Evolutionary conservation across 441 rosid genomes (phyloP).

Genomic region (Pelargonium citronellum): DNA sequence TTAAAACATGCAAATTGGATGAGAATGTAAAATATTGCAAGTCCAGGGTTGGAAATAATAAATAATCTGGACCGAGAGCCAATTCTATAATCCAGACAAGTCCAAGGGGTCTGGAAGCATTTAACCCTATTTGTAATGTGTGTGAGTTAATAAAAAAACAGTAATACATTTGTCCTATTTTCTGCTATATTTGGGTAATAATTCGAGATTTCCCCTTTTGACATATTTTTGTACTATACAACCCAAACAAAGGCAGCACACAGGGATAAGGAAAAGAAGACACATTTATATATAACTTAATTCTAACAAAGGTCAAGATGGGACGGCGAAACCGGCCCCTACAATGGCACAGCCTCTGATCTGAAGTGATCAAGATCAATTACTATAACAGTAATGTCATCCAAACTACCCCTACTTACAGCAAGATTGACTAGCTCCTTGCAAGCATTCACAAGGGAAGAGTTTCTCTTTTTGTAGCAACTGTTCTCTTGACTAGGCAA

Average conservation of each 20-base stretch:
- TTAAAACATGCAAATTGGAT: too few relatives aligned
- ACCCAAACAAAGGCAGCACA: background rate
- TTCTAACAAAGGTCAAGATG: background rate
- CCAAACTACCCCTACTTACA: constrained; percentile 60
- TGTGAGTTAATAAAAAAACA: too few relatives aligned
- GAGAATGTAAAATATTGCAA: too few relatives aligned
- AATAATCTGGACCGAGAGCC: too few relatives aligned
- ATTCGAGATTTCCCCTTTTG: background rate
- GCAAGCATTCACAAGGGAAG: constrained; percentile 47
- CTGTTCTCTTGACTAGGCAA: constrained; percentile 30
- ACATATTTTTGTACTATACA: background rate
- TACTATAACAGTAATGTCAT: constrained; percentile 76
- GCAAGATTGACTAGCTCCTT: constrained; percentile 66
- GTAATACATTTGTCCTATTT: too few relatives aligned
- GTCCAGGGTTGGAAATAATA: too few relatives aligned
- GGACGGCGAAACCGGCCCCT: constrained; percentile 11
- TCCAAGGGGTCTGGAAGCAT: too few relatives aligned
- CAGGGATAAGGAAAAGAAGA: background rate
- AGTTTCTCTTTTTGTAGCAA: constrained; percentile 22
- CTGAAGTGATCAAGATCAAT: constrained; percentile 52
- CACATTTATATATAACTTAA: background rate
- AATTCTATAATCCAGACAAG: too few relatives aligned
- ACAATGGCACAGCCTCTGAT: constrained; percentile 6
- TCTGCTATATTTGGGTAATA: background rate
- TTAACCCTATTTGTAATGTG: too few relatives aligned